phyloP scores from a whole-genome alignment of 345 rosid species.

The Salix viminalis region DNA sequence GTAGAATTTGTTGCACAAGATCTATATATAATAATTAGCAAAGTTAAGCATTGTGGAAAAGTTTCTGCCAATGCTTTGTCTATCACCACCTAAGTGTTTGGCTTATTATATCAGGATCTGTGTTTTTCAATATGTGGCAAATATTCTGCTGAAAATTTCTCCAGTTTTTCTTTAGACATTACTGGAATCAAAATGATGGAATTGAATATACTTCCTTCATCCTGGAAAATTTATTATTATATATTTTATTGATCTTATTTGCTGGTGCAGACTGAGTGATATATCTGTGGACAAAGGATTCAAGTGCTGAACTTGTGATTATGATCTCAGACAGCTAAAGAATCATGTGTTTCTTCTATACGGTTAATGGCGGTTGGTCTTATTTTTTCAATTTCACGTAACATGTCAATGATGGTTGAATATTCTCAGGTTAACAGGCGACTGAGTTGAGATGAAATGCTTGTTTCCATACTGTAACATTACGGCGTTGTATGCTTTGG shows the following conservation, averaged over 20 bases:
- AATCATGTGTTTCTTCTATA: not conserved
- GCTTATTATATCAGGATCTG: not conserved
- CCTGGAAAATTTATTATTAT: not conserved
- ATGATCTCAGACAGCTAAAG: constrained; percentile 6
- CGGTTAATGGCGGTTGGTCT: constrained; percentile 10
- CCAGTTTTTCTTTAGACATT: not conserved
- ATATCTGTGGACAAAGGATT: not conserved
- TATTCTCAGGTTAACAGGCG: not conserved
- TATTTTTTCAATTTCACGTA: not conserved
- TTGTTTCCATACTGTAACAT: not conserved
- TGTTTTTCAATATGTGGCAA: not conserved
- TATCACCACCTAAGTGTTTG: not conserved
- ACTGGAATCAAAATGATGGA: not conserved
- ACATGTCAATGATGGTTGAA: not conserved
- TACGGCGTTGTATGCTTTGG: not conserved
- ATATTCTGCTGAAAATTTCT: not conserved
- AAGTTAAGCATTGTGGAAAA: not conserved
- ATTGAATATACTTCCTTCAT: not conserved
- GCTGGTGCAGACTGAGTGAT: constrained; percentile 37
- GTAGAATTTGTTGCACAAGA: not conserved
- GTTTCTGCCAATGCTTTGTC: not conserved
- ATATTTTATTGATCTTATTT: not conserved
- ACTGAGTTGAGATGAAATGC: not conserved
- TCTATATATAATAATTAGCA: not conserved
- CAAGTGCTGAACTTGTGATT: not conserved